A percentile compares a stretch with the other conserved stretches of the same genome.
These are phyloP conservation scores for Zopfochytrium polystomum DNA, from an alignment of 371 early-diverging fungal genomes.

Conservation along the genomic window DNA sequence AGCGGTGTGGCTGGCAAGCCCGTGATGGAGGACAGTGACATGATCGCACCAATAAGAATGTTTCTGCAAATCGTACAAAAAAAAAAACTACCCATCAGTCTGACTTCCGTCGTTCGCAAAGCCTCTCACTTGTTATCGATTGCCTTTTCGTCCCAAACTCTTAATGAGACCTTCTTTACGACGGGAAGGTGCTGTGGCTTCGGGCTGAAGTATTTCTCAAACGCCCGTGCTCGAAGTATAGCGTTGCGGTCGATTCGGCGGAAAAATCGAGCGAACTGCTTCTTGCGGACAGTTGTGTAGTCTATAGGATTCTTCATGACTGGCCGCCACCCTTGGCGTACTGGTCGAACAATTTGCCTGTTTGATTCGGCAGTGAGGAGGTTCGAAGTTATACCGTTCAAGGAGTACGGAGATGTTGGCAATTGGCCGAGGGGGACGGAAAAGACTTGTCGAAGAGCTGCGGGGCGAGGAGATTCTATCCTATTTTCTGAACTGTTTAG, in stretches of 20 bases:
- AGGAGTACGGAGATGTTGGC: constrained; percentile 28
- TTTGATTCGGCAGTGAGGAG: constrained; percentile 10
- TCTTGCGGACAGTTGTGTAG: constrained; percentile 37
- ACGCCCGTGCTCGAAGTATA: too few relatives aligned
- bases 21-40: constrained; percentile 87
- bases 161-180: constrained; percentile 66
- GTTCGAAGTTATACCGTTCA: too few relatives aligned
- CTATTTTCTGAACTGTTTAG: too few relatives aligned
- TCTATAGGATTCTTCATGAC: constrained; percentile 48
- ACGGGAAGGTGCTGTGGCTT: constrained; percentile 53
- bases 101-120: constrained; percentile 1
- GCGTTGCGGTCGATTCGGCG: too few relatives aligned
- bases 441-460: constrained; percentile 25
- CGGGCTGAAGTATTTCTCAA: constrained; percentile 22
- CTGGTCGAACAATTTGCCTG: constrained; percentile 2
- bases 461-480: too few relatives aligned
- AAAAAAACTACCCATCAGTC: neutral
- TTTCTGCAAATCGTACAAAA: constrained; percentile 26
- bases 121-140: constrained; percentile 71
- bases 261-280: constrained; percentile 7
- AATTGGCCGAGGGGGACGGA: constrained; percentile 12
- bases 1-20: constrained; percentile 78
- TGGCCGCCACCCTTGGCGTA: constrained; percentile 23
- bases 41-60: constrained; percentile 81
- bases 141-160: constrained; percentile 81